Evolutionary conservation across 75 land plant genomes (phyloP), one percentile per base, ranked within the genome.

Genomic region (Selaginella moellendorffii): DNA sequence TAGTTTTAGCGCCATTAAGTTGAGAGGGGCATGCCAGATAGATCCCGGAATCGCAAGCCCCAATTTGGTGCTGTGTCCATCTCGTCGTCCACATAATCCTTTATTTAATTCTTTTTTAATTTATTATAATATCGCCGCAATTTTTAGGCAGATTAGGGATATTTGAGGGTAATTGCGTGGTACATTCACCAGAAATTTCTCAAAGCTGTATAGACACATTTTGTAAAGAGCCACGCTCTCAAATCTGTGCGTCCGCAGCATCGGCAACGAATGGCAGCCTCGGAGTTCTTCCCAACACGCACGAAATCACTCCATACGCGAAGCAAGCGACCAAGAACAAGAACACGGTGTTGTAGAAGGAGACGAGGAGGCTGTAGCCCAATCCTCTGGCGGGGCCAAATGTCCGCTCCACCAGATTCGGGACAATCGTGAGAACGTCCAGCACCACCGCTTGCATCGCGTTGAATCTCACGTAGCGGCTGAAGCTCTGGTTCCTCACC

Each of bases 391-490:
- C 76, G 60, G 87, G 79, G 21, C 64, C 71, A 61, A 91, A 71
- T 0, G 85, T 72, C 54, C 84, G 61, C 64, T 76, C 75, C 52
- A 88, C 46, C 2, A 92, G 69, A 62, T 70, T 25, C 0, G 97
- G 97, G 20, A 92, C 28, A 31, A 78, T 77, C 53, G 84, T 77
- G 21, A 92, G 78, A 17, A 92, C 89, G 61, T 92, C 97, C 63
- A 88, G 65, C 0, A 85, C 79, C 17, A 89, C 74, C 2, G 97
- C 97, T 79, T 92, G 97, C 95, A 92, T 83, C 28, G 97, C 65
- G 30, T 92, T 92, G 74, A 88, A 92, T 36, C 97, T 53, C 46
- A 36, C 46, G 46, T 36, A 36, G 10, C 80, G 77, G 61, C 78
- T 70, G 65, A 92, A 71, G 19, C 54, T 65, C 1, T 80, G 79